Evolutionary conservation across 1,284 basidiomycete species (phyloP), one percentile per base, ranked within the genome.

Genomic region (Rhizoctonia solani): DNA sequence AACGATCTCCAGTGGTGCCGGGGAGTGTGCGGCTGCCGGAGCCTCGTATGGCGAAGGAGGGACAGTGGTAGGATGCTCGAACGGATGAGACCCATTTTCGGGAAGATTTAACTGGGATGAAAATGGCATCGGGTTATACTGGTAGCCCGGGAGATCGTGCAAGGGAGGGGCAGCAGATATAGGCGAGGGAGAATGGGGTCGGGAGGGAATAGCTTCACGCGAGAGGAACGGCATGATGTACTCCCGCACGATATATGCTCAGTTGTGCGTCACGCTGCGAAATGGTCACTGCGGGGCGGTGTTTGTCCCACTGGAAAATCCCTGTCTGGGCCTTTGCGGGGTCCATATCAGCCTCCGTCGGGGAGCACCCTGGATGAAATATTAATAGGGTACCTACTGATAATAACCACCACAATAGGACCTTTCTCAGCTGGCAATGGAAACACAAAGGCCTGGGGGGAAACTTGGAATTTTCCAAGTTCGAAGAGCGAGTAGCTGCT

Each of bases 1-100:
- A 19, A 77, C 74, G 37, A 79, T 71, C 34, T 71, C 66, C 27
- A 71, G 42, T 5, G 71, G 70, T 1, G 44, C 68, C n/a, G 34
- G 52, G n/a, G 41, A 34, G 32, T 67, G 66, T 14, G 61, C 39
- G 23, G 47, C 27, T 29, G 42, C n/a, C 42, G 58, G 58, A 44
- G 50, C 41, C 25, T 61, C 58, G 34, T 49, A 61, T 37, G 58
- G 58, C 14, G 58, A 61, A 8, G 58, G 58, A 9, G 58, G 55
- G n/a, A 59, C 29, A 59, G 54, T 56, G 9, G 54, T 23, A 4
- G 54, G 55, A 44, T 58, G 55, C 25, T 61, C 58, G 21, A 39
- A 50, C 46, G 30, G 37, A n/a, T 34, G 44, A 16, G 46, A 50
- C 30, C 44, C 58, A 29, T 50, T 19, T 44, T 61, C 58, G 21